These are phyloP conservation scores for Apiotrichum gracile DNA, from an alignment of 1,284 basidiomycete genomes.

Conservation along the genomic window DNA sequence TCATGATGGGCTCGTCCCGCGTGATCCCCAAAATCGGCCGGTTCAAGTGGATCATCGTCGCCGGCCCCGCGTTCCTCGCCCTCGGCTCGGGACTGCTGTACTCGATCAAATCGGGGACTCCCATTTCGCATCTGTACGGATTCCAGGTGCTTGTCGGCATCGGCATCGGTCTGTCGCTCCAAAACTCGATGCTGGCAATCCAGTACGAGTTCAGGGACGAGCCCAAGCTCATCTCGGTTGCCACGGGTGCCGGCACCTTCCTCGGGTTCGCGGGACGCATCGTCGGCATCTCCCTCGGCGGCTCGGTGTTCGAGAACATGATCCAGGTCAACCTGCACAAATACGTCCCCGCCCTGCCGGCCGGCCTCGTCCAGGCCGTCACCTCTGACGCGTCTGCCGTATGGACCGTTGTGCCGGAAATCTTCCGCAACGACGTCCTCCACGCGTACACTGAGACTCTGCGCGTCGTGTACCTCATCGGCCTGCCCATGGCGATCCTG, in stretches of 20 bases:
- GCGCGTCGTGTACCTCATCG: constrained; percentile 37
- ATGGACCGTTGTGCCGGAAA: constrained; percentile 31
- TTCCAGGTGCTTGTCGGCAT: constrained; percentile 40
- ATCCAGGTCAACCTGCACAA: constrained; percentile 32
- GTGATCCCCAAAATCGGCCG: constrained; percentile 37
- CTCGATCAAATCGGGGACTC: constrained; percentile 28
- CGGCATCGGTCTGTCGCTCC: constrained; percentile 39
- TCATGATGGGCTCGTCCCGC: constrained; percentile 37
- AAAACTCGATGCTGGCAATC: constrained; percentile 40
- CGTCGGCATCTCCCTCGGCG: constrained; percentile 42
- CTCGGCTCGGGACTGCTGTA: constrained; percentile 41
- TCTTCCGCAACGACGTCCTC: constrained; percentile 23
- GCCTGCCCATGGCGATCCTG: constrained; percentile 32
- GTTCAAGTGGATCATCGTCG: constrained; percentile 40
- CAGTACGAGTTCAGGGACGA: constrained; percentile 39
- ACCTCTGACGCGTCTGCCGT: constrained; percentile 33
- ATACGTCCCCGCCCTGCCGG: constrained; percentile 27
- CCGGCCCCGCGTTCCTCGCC: constrained; percentile 34
- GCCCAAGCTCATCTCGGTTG: constrained; percentile 38
- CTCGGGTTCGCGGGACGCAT: constrained; percentile 43
- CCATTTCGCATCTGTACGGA: constrained; percentile 34
- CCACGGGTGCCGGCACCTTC: constrained; percentile 34
- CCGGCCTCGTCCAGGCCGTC: constrained; percentile 18
- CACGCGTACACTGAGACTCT: constrained; percentile 39
- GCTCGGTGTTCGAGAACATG: constrained; percentile 45